phyloP scores from a whole-genome alignment of 2,329 filamentous ascomycete species.

The Fusarium succisae region DNA sequence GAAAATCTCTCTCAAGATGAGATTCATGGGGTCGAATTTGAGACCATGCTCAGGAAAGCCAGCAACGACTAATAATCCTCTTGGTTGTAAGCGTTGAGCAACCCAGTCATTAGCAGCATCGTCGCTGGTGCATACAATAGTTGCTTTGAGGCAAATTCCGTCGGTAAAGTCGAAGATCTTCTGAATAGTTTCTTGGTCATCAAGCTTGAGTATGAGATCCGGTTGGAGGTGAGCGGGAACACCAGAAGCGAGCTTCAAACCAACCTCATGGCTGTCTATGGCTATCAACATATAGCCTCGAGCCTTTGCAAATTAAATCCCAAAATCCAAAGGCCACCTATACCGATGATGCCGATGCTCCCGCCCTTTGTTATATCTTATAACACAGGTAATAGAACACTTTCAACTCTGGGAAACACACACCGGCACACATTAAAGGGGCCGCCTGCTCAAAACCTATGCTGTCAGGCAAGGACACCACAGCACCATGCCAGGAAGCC shows the following conservation, averaged over 20 bases:
- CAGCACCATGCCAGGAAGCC: constrained; percentile 18
- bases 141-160: constrained; percentile 20
- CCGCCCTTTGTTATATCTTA: not conserved
- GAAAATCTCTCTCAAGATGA: constrained; percentile 21
- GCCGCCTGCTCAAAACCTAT: constrained; percentile 33
- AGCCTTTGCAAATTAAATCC: constrained; percentile 43
- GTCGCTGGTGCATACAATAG: constrained; percentile 23
- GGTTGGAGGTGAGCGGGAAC: constrained; percentile 26
- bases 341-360: constrained; percentile 29
- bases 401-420: not conserved
- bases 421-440: constrained; percentile 29
- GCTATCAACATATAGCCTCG: constrained; percentile 42
- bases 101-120: constrained; percentile 32
- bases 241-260: constrained; percentile 25
- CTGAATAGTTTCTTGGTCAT: constrained; percentile 3
- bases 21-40: constrained; percentile 31
- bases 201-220: constrained; percentile 21
- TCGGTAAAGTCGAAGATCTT: constrained; percentile 28
- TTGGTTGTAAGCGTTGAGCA: constrained; percentile 20
- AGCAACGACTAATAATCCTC: constrained; percentile 14
- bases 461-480: constrained; percentile 18
- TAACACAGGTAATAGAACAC: not conserved
- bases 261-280: constrained; percentile 36
- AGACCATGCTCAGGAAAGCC: constrained; percentile 29
- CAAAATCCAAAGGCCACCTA: constrained; percentile 41